Base-by-base conservation (phyloP, 2,329 filamentous ascomycete species). In the Neocatenulostroma microsporum region DNA sequence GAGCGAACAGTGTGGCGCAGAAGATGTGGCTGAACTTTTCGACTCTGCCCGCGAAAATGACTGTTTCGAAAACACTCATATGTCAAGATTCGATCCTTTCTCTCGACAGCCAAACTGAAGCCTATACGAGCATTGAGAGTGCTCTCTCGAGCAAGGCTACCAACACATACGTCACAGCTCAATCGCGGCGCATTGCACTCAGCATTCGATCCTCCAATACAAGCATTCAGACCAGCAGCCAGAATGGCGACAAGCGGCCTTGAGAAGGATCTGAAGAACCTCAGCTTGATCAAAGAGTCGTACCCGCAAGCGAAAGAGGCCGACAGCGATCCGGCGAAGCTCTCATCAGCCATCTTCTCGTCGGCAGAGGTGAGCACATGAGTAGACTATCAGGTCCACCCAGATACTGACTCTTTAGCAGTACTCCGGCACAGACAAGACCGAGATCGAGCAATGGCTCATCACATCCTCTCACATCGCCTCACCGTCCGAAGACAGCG, bases 401-500 rank as follows among this genome's bases (percentile, higher is more conserved):
- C 20, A 21, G 12, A n/a, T 17, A 20, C 3, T 27, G 21, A 27
- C 30, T 21, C n/a, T n/a, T 25, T 2, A 46, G 73, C 78, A 75
- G 53, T 94, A 91, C 69, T 78, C 77, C 45, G 70, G 80, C 53
- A 74, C 78, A 48, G 88, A 96, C 67, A 80, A 88, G 66, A 76
- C 82, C 13, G 86, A 94, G 67, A 82, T 94, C 61, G 78, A 82
- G 64, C 82, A 91, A 70, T 95, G 88, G 88, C 73, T 89, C 57
- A 80, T 78, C 56, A 84, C 83, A 30, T 78, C 84, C 27, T 74
- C 80, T 42, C 78, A 82, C 48, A 74, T 93, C 57, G 75, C 76
- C 55, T 63, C 69, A 21, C 58, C 72, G 21, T 68, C 74, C 41
- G 71, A 78, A 53, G 75, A 82, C 45, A 64, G 70, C 34, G 60